Evolutionary conservation across 108 stramenopile species (phyloP).

Genomic region (Nitzschia inconspicua): DNA sequence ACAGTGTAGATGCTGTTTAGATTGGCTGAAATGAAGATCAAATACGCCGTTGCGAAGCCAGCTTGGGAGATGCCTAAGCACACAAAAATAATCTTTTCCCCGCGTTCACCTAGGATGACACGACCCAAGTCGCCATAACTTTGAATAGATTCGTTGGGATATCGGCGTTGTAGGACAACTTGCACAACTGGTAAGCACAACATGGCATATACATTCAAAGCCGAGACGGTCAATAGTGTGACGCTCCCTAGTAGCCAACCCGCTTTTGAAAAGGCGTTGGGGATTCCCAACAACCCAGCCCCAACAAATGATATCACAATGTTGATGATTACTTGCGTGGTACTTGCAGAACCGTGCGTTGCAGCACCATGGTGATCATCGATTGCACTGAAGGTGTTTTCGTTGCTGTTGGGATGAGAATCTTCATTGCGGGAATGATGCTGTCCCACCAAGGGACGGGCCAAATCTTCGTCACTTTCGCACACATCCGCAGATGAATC

Average conservation of each 20-base stretch:
- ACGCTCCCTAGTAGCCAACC: slow-evolving; percentile 66
- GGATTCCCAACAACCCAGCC: slow-evolving; percentile 70
- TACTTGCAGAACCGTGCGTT: slow-evolving; percentile 22
- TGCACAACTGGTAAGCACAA: slow-evolving; percentile 51
- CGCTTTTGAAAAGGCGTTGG: slow-evolving; percentile 64
- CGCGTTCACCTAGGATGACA: slow-evolving; percentile 42
- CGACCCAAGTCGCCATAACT: slow-evolving; percentile 67
- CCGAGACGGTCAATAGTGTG: slow-evolving; percentile 38
- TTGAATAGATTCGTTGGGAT: slow-evolving; percentile 2
- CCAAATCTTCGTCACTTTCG: too few species aligned
- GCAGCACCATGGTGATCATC: slow-evolving; percentile 12
- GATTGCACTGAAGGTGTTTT: background rate
- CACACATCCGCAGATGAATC: too few species aligned
- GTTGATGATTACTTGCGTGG: slow-evolving; percentile 56
- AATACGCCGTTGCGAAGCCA: slow-evolving; percentile 79
- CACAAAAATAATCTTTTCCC: slow-evolving; percentile 61
- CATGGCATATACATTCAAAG: slow-evolving; percentile 73
- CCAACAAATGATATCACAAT: slow-evolving; percentile 84
- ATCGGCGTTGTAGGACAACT: slow-evolving; percentile 8
- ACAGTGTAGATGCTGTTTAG: slow-evolving; percentile 38
- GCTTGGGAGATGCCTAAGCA: slow-evolving; percentile 71
- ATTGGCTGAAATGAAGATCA: slow-evolving; percentile 83
- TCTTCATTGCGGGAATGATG: too few species aligned
- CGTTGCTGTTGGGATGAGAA: background rate
- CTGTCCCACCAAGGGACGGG: too few species aligned